Base-by-base conservation (phyloP, 2,329 filamentous ascomycete genomes). In the Talaromyces marneffei region DNA sequence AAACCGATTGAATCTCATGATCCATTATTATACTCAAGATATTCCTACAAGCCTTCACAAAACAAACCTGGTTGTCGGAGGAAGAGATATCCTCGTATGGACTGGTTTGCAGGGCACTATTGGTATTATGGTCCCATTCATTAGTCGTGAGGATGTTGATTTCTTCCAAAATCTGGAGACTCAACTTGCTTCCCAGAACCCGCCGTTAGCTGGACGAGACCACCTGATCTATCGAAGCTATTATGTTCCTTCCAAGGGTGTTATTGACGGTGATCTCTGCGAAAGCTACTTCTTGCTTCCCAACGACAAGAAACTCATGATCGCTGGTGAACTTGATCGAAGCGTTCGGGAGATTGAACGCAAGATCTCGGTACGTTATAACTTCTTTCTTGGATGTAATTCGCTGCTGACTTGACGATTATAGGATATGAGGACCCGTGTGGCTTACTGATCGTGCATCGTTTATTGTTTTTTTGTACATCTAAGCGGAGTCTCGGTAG, bases 91-190 rank as follows among this genome's bases (percentile, higher is more conserved):
- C 42, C 79, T 99, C 1, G 82, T 99, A 57, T 99, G 94, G 94
- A 90, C 89, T 66, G 95, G 95, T 20, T 81, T 99, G 18, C 93
- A 97, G 76, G 95, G 94, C 54, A 97, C 94, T 0, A 85, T 99
- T 40, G 94, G 93, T 54, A 91, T 96, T 58, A 83, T 99, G 53
- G 89, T 99, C 52, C 94, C 95, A 0, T 97, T 99, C 72, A 81
- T 92, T 52, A 89, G 87, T 65, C 89, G 95, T 39, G 92, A 97
- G 71, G 93, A 97, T 69, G 90, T 95, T 55, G 94, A 97, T 74
- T 97, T 99, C 78, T 99, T 99, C 84, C 92, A 97, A 74, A 91
- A 86, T 64, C 82, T 99, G 25, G 94, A 99, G 77, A 87, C 89
- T 71, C 90, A 96, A 71, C 82, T 99, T 73, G 85, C 93, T 53